These are phyloP conservation scores for Calycina marina DNA, from an alignment of 2,329 filamentous ascomycete species.

Conservation along the genomic window DNA sequence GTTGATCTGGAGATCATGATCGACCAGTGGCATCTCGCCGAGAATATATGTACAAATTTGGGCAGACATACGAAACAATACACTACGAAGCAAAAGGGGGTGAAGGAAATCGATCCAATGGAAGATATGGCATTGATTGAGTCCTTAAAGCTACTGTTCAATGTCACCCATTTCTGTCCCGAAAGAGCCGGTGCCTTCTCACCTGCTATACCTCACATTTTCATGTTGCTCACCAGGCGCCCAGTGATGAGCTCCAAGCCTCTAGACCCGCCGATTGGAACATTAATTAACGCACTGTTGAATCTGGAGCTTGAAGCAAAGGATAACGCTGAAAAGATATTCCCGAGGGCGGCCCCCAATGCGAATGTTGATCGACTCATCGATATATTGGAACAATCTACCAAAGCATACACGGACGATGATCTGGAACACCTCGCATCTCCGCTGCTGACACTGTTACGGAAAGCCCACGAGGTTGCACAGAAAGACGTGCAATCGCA, in stretches of 20 bases:
- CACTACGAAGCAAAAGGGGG: slow-evolving; percentile 19
- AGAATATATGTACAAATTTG: slow-evolving; percentile 56
- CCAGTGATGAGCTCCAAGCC: slow-evolving; percentile 46
- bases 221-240: slow-evolving; percentile 50
- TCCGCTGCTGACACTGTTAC: slow-evolving; percentile 61
- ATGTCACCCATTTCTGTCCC: slow-evolving; percentile 63
- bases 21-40: slow-evolving; percentile 48
- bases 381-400: slow-evolving; percentile 52
- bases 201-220: slow-evolving; percentile 51
- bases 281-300: slow-evolving; percentile 66
- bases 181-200: slow-evolving; percentile 48
- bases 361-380: slow-evolving; percentile 50
- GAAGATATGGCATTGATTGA: slow-evolving; percentile 70
- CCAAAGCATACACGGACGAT: slow-evolving; percentile 45
- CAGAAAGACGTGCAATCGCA: slow-evolving; percentile 44
- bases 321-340: slow-evolving; percentile 34
- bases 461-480: slow-evolving; percentile 55
- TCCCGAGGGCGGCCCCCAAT: slow-evolving; percentile 46
- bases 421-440: slow-evolving; percentile 61
- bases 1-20: slow-evolving; percentile 52
- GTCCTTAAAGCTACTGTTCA: slow-evolving; percentile 79
- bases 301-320: slow-evolving; percentile 57
- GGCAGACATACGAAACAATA: slow-evolving; percentile 50
- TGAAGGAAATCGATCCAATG: slow-evolving; percentile 37
- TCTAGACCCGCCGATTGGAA: slow-evolving; percentile 56